Evolutionary conservation across 495 filamentous ascomycete genomes (phyloP).

Genomic region (Pseudotulostoma volvatum): DNA sequence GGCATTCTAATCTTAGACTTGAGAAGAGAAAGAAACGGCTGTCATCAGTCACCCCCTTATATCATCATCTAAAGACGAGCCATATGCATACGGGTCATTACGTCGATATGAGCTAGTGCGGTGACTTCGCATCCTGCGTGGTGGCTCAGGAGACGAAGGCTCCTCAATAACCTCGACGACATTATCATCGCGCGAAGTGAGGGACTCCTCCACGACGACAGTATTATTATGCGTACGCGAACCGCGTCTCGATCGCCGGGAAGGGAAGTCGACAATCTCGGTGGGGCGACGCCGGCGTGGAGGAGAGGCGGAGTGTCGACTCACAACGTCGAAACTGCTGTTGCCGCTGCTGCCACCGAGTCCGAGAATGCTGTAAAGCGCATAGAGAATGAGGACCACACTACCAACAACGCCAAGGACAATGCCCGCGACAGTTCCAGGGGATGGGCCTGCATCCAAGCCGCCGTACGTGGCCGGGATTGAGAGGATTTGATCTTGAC

Average conservation of each 20-base stretch:
- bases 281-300: too few relatives aligned
- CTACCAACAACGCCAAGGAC: conserved; percentile 70
- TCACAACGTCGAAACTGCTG: too few relatives aligned
- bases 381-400: conserved; percentile 60
- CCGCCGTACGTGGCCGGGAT: conserved; percentile 57
- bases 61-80: too few relatives aligned
- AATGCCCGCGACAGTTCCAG: conserved; percentile 70
- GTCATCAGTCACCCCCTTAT: too few relatives aligned
- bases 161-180: not conserved
- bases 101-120: too few relatives aligned
- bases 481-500: conserved; percentile 21
- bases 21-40: too few relatives aligned
- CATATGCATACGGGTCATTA: too few relatives aligned
- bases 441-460: conserved; percentile 37
- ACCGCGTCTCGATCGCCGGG: not conserved
- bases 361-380: conserved; percentile 52
- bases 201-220: not conserved
- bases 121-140: too few relatives aligned
- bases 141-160: too few relatives aligned
- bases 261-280: not conserved
- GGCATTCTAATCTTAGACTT: too few relatives aligned
- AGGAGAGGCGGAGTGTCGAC: not conserved
- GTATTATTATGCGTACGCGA: too few relatives aligned
- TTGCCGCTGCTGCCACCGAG: conserved; percentile 25
- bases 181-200: not conserved